A percentile compares a stretch with the other conserved stretches of the same genome.
Evolutionary conservation across 31 red algal species (phyloP).

Genomic region (Endocladia muricata): DNA sequence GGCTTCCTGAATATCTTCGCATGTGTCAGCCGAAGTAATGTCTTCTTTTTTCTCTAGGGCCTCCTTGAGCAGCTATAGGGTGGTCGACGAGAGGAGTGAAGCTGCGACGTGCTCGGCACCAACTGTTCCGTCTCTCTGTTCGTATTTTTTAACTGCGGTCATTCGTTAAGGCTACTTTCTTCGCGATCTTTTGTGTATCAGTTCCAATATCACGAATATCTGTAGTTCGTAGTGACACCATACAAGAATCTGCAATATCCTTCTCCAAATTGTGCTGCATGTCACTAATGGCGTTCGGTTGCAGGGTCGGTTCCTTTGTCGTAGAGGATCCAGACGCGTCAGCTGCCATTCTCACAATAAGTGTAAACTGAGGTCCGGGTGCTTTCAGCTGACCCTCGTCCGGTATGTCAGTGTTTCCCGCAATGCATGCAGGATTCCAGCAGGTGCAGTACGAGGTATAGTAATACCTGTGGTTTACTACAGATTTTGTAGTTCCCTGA

Average conservation of each 20-base stretch:
- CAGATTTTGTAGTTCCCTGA: no score
- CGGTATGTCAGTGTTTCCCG: not conserved
- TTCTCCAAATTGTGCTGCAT: not conserved
- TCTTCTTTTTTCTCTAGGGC: slow-evolving; percentile 17
- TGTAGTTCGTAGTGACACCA: not conserved
- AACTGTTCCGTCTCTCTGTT: not conserved
- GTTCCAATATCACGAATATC: not conserved
- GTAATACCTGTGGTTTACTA: no score
- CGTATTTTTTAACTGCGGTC: not conserved
- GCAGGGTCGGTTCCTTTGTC: not conserved
- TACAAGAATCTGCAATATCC: not conserved
- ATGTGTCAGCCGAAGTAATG: slow-evolving; percentile 14
- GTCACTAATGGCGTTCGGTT: not conserved
- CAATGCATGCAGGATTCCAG: no score
- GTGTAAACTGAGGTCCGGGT: not conserved
- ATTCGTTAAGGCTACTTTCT: not conserved
- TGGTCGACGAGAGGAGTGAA: not conserved
- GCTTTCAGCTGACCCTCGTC: not conserved
- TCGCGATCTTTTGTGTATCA: not conserved
- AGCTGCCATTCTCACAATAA: not conserved
- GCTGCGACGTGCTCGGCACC: not conserved
- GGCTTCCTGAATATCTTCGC: not conserved
- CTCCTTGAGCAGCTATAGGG: not conserved
- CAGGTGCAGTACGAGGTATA: no score
- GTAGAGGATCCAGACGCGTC: not conserved